Percentiles rank a stretch among this genome's conserved stretches.
Evolutionary conservation across 225 moss, liverwort and hornwort species (phyloP).

Genomic region (Pseudoscleropodium purum): DNA sequence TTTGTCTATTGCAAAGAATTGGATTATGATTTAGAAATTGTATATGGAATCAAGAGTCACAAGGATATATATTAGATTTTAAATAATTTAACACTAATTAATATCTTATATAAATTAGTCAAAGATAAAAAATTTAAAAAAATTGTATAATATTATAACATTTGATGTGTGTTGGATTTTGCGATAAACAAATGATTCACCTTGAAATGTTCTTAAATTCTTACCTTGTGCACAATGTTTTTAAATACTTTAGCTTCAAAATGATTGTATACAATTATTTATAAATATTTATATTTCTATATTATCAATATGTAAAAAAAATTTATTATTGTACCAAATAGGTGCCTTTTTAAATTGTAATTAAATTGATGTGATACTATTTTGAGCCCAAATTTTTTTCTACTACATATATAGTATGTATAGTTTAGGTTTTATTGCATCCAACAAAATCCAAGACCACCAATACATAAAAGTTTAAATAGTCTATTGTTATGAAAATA

Average conservation of each 20-base stretch:
- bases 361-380: not conserved
- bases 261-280: not conserved
- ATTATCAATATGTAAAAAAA: not conserved
- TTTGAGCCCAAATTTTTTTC: not conserved
- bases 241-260: not conserved
- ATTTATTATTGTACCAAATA: not conserved
- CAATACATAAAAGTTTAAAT: not conserved
- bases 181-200: not conserved
- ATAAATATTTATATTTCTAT: not conserved
- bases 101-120: not conserved
- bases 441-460: accelerated
- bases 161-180: not conserved
- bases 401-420: too few species aligned
- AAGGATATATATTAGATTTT: not conserved
- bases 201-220: not conserved
- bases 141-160: not conserved
- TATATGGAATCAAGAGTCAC: not conserved
- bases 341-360: not conserved
- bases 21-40: not conserved
- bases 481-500: not conserved
- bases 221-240: not conserved
- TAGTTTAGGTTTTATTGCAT: not conserved
- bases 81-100: not conserved
- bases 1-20: not conserved
- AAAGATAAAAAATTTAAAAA: not conserved